Conservation (phyloP, 176 grass and related monocot genomes). For the Zea luxurians region DNA sequence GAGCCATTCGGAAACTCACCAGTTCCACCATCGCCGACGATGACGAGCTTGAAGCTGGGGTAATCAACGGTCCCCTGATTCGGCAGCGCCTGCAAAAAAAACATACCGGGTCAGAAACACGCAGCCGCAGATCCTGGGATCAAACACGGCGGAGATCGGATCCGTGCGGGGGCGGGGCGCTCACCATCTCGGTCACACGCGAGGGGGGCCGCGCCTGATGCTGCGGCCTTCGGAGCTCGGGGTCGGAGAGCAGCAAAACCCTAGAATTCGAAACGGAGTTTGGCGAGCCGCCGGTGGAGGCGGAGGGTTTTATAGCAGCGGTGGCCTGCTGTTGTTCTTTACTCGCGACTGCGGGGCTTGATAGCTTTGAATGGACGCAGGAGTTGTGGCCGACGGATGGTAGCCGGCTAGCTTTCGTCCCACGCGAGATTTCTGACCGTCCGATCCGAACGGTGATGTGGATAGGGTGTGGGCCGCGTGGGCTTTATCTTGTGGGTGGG, state of each 20-base stretch:
- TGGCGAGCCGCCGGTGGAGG: slow-evolving; percentile 35
- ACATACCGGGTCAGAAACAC: background rate
- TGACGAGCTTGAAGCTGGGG: slow-evolving; percentile 87
- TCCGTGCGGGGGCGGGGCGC: background rate
- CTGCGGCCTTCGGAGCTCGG: background rate
- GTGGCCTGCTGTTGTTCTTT: slow-evolving; percentile 13
- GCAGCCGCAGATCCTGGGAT: background rate
- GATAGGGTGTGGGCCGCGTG: background rate
- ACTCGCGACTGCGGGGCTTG: slow-evolving; percentile 3
- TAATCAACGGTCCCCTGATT: slow-evolving; percentile 83
- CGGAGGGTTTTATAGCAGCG: slow-evolving; percentile 47
- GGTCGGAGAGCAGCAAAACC: slow-evolving; percentile 31
- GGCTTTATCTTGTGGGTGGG: background rate
- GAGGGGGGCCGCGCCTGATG: background rate
- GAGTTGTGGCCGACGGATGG: slow-evolving; percentile 58
- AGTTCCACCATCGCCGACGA: slow-evolving; percentile 87
- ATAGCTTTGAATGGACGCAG: slow-evolving; percentile 68
- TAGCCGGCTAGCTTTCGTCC: slow-evolving; percentile 45
- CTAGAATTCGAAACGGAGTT: slow-evolving; percentile 52
- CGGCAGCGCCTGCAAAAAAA: slow-evolving; percentile 58
- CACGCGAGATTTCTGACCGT: slow-evolving; percentile 54
- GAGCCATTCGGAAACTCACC: slow-evolving; percentile 35
- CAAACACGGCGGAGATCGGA: background rate
- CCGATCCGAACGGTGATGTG: slow-evolving; percentile 27
- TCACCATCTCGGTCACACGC: slow-evolving; percentile 35